Evolutionary conservation across 78 protist genomes (phyloP).

Genomic region (Pigoraptor vietnamica): DNA sequence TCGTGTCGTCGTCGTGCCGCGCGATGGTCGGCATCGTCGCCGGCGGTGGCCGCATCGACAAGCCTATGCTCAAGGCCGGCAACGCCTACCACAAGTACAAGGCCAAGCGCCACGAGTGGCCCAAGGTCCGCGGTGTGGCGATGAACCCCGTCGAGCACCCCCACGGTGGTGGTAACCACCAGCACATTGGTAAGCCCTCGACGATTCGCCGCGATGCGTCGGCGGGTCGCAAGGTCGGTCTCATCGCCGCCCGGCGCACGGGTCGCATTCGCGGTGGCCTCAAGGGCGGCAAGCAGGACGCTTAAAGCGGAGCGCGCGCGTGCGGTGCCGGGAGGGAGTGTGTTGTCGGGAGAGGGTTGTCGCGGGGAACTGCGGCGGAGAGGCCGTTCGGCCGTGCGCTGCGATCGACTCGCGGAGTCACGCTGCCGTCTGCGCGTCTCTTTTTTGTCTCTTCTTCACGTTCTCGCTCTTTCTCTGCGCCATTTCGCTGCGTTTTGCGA

Average conservation of each 20-base stretch:
- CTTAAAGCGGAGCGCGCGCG: too few relatives aligned
- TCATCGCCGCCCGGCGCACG: conserved; percentile 98
- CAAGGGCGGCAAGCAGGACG: neutral
- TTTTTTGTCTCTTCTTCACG: too few relatives aligned
- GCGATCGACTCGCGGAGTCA: too few relatives aligned
- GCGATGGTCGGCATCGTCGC: conserved; percentile 98
- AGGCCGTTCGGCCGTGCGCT: too few relatives aligned
- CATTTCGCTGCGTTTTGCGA: too few relatives aligned
- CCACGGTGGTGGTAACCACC: conserved; percentile 99
- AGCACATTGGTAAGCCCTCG: conserved; percentile 98
- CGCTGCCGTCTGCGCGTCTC: too few relatives aligned
- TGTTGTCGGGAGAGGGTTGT: too few relatives aligned
- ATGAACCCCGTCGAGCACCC: conserved; percentile 98
- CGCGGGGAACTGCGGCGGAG: too few relatives aligned
- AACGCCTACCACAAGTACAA: conserved; percentile 89
- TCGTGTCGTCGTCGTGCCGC: conserved; percentile 75
- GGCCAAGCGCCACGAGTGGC: conserved; percentile 99
- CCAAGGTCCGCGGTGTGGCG: conserved; percentile 97
- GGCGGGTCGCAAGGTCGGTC: conserved; percentile 98
- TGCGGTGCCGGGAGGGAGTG: too few relatives aligned
- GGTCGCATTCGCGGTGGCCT: conserved; percentile 82
- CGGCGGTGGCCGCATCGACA: conserved; percentile 99
- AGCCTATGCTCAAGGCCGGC: conserved; percentile 99
- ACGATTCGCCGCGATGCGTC: conserved; percentile 83
- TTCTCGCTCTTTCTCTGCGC: too few relatives aligned